phyloP scores from a whole-genome alignment of 106 monocot genomes.

The Platanthera zijinensis region DNA sequence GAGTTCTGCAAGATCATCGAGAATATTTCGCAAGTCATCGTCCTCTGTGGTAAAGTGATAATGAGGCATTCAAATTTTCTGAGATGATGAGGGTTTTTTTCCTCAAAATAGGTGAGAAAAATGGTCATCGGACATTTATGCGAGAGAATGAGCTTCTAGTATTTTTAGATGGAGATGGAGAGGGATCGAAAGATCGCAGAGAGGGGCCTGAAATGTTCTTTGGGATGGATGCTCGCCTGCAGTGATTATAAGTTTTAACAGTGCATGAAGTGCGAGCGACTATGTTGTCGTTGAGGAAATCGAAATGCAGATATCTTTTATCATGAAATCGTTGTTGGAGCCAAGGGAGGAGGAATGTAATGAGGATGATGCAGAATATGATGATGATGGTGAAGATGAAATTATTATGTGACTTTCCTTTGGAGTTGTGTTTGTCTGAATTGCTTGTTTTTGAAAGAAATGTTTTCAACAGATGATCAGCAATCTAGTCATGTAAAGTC shows the following conservation, averaged over 20 bases:
- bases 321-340: conserved; percentile 30
- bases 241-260: conserved; percentile 62
- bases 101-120: conserved; percentile 49
- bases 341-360: conserved; percentile 29
- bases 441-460: no score
- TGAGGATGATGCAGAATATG: conserved; percentile 25
- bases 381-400: conserved; percentile 51
- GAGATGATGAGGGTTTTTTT: conserved; percentile 39
- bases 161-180: conserved; percentile 71
- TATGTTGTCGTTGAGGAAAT: conserved; percentile 82
- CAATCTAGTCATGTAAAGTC: no score
- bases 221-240: conserved; percentile 83
- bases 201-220: conserved; percentile 72
- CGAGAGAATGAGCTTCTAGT: conserved; percentile 75
- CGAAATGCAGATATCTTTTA: conserved; percentile 41
- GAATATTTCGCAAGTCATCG: conserved; percentile 83
- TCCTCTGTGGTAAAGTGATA: conserved; percentile 39
- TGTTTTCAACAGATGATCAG: no score
- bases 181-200: conserved; percentile 47
- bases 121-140: conserved; percentile 71
- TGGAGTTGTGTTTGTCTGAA: no score
- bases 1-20: conserved; percentile 67
- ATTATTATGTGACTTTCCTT: not conserved
- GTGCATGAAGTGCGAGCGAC: conserved; percentile 79
- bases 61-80: conserved; percentile 73